Conservation (phyloP, 2,329 filamentous ascomycete genomes). For the Didymella segeticola region DNA sequence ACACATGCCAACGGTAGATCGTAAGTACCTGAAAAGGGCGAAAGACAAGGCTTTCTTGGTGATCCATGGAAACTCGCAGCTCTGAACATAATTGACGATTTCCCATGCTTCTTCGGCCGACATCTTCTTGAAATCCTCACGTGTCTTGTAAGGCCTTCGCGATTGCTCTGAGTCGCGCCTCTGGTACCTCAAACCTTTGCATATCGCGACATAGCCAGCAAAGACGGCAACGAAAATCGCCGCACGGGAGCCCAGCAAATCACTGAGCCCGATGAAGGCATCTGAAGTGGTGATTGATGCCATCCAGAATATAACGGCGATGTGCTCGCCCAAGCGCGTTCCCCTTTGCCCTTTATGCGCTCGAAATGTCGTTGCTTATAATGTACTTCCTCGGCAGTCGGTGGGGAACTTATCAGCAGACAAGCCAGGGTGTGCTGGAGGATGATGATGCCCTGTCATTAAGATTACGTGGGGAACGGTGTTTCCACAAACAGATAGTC, state of each 20-base stretch:
- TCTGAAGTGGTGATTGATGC: background rate
- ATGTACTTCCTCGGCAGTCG: background rate
- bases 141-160: conserved; percentile 54
- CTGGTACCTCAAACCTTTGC: conserved; percentile 47
- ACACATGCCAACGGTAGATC: too few species aligned
- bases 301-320: background rate
- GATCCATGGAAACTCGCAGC: conserved; percentile 64
- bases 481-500: background rate
- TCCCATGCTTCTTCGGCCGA: conserved; percentile 60
- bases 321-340: too few species aligned
- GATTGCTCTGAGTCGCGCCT: conserved; percentile 50
- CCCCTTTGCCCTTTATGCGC: background rate
- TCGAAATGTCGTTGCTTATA: background rate
- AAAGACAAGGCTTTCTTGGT: conserved; percentile 62
- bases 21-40: conserved; percentile 60
- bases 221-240: conserved; percentile 18
- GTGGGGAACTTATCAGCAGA: background rate
- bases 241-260: background rate
- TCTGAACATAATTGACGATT: conserved; percentile 55
- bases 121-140: conserved; percentile 59
- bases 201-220: conserved; percentile 42
- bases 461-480: background rate
- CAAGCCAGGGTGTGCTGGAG: background rate
- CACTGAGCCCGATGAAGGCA: background rate
- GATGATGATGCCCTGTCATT: background rate